Evolutionary conservation across 495 filamentous ascomycete genomes (phyloP).

Genomic region (Podospora bellae-mahoneyi): DNA sequence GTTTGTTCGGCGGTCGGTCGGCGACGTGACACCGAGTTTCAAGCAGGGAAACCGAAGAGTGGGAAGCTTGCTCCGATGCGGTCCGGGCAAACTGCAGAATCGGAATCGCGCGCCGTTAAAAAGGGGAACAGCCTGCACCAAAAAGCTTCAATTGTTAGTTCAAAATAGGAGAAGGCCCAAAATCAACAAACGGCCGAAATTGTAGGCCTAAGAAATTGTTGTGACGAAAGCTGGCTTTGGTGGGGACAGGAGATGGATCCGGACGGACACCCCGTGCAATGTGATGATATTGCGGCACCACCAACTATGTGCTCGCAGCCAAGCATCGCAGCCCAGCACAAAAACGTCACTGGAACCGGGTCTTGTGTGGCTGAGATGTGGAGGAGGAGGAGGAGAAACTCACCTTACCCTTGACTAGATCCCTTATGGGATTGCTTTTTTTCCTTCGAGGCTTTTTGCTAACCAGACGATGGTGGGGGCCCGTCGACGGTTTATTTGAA

Average conservation of each 20-base stretch:
- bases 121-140: not conserved
- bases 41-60: not conserved
- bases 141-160: not conserved
- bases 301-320: not conserved
- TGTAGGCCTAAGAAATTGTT: not conserved
- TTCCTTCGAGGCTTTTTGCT: not conserved
- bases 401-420: not conserved
- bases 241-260: not conserved
- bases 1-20: conserved; percentile 10
- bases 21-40: conserved; percentile 6
- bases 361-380: not conserved
- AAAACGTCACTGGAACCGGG: not conserved
- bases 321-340: conserved; percentile 2
- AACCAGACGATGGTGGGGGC: not conserved
- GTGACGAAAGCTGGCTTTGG: not conserved
- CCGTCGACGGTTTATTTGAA: not conserved
- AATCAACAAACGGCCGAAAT: not conserved
- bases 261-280: not conserved
- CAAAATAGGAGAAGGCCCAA: not conserved
- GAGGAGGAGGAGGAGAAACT: not conserved
- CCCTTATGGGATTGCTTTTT: not conserved
- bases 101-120: not conserved
- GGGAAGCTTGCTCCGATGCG: not conserved
- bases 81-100: not conserved
- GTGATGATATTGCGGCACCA: not conserved